phyloP scores from a whole-genome alignment of 31 red algal genomes.

The Endocladia muricata region DNA sequence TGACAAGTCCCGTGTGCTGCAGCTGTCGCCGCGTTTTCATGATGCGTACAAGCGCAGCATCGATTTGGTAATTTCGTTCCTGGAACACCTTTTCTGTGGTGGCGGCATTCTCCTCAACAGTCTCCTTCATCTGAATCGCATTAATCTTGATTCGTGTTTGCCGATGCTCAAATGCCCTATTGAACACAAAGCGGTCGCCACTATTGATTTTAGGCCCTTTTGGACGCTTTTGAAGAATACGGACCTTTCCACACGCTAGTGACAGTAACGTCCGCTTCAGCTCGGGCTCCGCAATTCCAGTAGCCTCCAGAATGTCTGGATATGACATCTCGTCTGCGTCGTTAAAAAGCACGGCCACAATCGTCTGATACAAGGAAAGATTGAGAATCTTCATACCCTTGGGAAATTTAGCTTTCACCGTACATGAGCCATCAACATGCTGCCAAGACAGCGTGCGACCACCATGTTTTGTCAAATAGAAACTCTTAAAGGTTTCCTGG shows the following conservation, averaged over 20 bases:
- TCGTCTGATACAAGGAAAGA: slow-evolving; percentile 91
- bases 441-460: slow-evolving; percentile 92
- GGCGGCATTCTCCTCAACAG: slow-evolving; percentile 79
- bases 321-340: slow-evolving; percentile 65
- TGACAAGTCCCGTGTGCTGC: slow-evolving; percentile 77
- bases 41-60: slow-evolving; percentile 94
- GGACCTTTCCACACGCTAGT: slow-evolving; percentile 86
- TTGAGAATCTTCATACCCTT: slow-evolving; percentile 74
- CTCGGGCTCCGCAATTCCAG: slow-evolving; percentile 81
- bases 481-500: slow-evolving; percentile 86
- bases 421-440: slow-evolving; percentile 73
- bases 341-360: slow-evolving; percentile 93
- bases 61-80: slow-evolving; percentile 93
- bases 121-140: slow-evolving; percentile 91
- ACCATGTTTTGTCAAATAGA: slow-evolving; percentile 87
- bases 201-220: slow-evolving; percentile 50
- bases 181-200: slow-evolving; percentile 78
- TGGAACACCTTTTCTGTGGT: slow-evolving; percentile 87
- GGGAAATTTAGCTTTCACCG: slow-evolving; percentile 75
- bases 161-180: slow-evolving; percentile 71
- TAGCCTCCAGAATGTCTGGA: slow-evolving; percentile 60
- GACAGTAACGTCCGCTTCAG: slow-evolving; percentile 86
- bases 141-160: slow-evolving; percentile 81
- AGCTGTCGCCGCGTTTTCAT: slow-evolving; percentile 88
- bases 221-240: slow-evolving; percentile 76